Conservation (phyloP, 2,329 filamentous ascomycete species). For the Arthroderma sp. region DNA sequence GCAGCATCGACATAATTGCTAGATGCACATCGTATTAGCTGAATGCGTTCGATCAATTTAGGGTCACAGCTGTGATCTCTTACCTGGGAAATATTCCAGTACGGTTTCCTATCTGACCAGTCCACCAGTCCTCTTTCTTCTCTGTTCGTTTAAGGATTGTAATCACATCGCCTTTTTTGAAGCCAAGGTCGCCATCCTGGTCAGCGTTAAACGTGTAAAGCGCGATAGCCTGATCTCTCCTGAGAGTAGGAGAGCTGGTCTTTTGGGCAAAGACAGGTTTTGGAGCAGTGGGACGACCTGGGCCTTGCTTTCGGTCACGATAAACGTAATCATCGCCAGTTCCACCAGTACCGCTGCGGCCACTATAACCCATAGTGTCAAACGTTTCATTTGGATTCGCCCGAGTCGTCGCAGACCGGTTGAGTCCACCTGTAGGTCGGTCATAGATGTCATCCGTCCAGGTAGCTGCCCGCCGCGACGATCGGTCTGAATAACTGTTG, state of each 20-base stretch:
- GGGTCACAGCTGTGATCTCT: conserved; percentile 8
- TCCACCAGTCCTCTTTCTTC: conserved; percentile 96
- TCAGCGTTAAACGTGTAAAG: conserved; percentile 91
- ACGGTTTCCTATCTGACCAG: conserved; percentile 68
- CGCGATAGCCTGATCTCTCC: conserved; percentile 67
- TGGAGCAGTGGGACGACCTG: conserved; percentile 68
- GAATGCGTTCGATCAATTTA: too few species aligned
- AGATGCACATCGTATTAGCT: conserved; percentile 3
- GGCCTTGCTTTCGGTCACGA: conserved; percentile 49
- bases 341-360: conserved; percentile 13
- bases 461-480: conserved; percentile 34
- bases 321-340: conserved; percentile 40
- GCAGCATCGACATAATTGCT: conserved; percentile 23
- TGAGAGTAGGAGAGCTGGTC: conserved; percentile 29
- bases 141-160: conserved; percentile 91
- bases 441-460: conserved; percentile 39
- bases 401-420: conserved; percentile 23
- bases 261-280: conserved; percentile 64
- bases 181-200: conserved; percentile 80
- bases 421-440: conserved; percentile 19
- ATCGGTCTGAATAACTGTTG: conserved; percentile 42
- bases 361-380: conserved; percentile 14
- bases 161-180: conserved; percentile 95
- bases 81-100: conserved; percentile 88
- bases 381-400: conserved; percentile 22